Conservation (phyloP, 805 yeast species). For the Kodamaea sagamina region DNA sequence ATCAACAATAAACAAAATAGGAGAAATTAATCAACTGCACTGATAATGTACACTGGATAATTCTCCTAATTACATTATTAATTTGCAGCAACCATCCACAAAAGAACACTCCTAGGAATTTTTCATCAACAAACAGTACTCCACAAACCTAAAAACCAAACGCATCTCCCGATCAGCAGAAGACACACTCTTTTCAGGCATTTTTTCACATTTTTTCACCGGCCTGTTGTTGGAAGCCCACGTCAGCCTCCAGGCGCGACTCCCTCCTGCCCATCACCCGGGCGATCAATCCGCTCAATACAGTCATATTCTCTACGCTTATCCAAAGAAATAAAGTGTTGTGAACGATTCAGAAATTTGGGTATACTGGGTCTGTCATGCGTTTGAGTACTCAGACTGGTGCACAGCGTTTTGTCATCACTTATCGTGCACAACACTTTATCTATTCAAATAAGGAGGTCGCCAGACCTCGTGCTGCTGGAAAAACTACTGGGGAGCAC, state of each 20-base stretch:
- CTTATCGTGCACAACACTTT: conserved; percentile 18
- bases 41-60: too few species aligned
- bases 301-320: neutral
- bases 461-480: conserved; percentile 17
- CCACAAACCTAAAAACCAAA: too few species aligned
- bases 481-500: neutral
- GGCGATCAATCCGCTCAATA: conserved; percentile 1
- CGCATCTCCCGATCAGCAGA: too few species aligned
- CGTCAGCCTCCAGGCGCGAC: neutral
- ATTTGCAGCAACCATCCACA: too few species aligned
- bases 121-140: too few species aligned
- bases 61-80: too few species aligned
- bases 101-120: too few species aligned
- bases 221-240: neutral
- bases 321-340: conserved; percentile 12
- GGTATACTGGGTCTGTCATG: conserved; percentile 50
- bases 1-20: too few species aligned
- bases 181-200: too few species aligned
- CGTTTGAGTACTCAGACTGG: conserved; percentile 51
- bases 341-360: conserved; percentile 42
- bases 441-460: conserved; percentile 16
- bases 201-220: neutral
- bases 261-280: conserved; percentile 1
- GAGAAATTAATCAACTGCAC: too few species aligned
- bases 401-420: conserved; percentile 55